These are phyloP conservation scores for Phytophthora crassamura DNA, from an alignment of 352 stramenopile species.

Conservation along the genomic window DNA sequence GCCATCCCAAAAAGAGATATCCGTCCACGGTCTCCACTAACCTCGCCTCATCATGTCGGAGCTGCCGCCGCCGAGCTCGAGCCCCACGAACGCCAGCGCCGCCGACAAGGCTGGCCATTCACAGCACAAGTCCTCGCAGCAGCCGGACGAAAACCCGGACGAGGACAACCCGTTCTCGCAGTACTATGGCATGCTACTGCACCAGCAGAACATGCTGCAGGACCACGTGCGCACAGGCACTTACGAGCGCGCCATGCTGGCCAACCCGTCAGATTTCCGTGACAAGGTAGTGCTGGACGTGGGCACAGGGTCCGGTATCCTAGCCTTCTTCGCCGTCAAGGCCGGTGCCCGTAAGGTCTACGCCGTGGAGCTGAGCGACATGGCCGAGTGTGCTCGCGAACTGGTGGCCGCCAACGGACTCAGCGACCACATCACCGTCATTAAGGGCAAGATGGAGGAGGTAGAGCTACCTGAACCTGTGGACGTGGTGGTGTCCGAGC, in stretches of 20 bases:
- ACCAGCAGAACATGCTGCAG: constrained; percentile 99
- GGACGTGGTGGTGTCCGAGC: constrained; percentile 99
- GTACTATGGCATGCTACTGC: constrained; percentile 95
- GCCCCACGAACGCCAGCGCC: too few species aligned
- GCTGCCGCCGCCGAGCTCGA: too few species aligned
- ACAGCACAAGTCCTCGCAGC: background rate
- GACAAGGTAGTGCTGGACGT: constrained; percentile 99
- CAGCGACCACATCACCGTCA: constrained; percentile 96
- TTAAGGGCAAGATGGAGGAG: constrained; percentile 98
- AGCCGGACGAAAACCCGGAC: constrained; percentile 37
- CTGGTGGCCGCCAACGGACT: constrained; percentile 96
- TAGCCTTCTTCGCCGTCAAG: constrained; percentile 98
- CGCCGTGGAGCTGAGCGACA: constrained; percentile 97
- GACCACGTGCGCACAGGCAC: constrained; percentile 99
- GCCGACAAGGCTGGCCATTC: background rate
- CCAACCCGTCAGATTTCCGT: constrained; percentile 95
- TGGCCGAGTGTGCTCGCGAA: constrained; percentile 96
- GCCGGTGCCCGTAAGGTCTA: constrained; percentile 96
- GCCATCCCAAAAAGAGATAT: too few species aligned
- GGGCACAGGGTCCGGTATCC: constrained; percentile 98
- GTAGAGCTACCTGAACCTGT: constrained; percentile 96
- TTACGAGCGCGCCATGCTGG: constrained; percentile 98
- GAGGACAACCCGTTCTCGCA: constrained; percentile 93
- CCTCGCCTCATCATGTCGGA: too few species aligned
- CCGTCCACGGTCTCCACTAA: too few species aligned